These are phyloP conservation scores for Aureobasidium pullulans DNA, from an alignment of 2,329 filamentous ascomycete genomes.

Conservation along the genomic window DNA sequence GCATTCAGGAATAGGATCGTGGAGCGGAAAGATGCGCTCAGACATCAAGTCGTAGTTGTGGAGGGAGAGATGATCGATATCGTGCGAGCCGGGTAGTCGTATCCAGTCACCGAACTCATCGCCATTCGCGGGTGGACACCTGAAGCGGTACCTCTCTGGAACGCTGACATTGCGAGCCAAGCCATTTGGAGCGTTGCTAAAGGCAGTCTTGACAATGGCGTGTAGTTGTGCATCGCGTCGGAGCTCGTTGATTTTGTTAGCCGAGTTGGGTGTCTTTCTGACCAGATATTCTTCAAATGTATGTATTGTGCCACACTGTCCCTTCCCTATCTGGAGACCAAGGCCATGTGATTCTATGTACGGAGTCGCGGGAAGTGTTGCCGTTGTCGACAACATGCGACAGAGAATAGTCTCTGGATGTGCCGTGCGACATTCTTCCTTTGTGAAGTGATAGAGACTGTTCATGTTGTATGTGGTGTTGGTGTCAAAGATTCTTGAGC, in stretches of 20 bases:
- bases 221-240: neutral
- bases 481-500: too few species aligned
- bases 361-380: neutral
- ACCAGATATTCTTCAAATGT: neutral
- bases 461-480: neutral
- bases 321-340: neutral
- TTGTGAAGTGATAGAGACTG: neutral
- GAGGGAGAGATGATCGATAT: neutral
- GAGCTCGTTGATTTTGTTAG: neutral
- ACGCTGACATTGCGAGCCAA: neutral
- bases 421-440: neutral
- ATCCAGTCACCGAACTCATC: neutral
- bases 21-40: neutral
- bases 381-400: neutral
- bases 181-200: neutral
- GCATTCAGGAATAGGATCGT: neutral
- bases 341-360: neutral
- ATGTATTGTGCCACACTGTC: neutral
- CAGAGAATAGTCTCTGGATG: neutral
- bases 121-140: neutral
- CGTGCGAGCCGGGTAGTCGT: too few species aligned
- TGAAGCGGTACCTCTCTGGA: neutral
- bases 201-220: neutral
- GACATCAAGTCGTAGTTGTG: neutral
- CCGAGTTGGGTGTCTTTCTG: neutral